Conservation (phyloP, 78 protist genomes). For the Acrasis kona region DNA sequence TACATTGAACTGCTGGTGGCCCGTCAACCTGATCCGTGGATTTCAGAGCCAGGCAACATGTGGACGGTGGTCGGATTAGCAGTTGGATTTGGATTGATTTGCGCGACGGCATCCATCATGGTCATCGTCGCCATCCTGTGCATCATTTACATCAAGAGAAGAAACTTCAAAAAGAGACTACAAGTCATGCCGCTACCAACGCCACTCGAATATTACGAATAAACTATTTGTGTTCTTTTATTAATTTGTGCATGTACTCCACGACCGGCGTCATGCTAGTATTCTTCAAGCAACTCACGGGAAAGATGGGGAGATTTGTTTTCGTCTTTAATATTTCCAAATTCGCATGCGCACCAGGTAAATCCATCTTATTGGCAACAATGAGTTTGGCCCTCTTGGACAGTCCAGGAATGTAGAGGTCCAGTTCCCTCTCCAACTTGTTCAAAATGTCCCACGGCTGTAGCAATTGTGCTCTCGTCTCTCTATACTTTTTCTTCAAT, state of each 20-base stretch:
- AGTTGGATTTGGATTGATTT: too few relatives aligned
- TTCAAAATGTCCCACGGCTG: constrained; percentile 8
- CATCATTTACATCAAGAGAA: too few relatives aligned
- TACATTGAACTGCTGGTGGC: too few relatives aligned
- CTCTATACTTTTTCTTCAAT: too few relatives aligned
- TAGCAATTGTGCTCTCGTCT: neutral
- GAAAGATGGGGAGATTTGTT: neutral
- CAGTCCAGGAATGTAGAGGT: constrained; percentile 4
- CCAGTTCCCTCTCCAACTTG: neutral
- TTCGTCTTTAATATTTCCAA: constrained; percentile 6
- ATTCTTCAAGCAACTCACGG: neutral
- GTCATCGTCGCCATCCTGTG: too few relatives aligned
- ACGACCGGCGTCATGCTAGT: neutral
- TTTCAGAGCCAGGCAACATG: too few relatives aligned
- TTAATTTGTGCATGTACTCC: neutral
- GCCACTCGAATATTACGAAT: too few relatives aligned
- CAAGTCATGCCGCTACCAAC: too few relatives aligned
- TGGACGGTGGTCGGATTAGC: too few relatives aligned
- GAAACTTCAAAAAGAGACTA: too few relatives aligned
- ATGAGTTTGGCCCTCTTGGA: neutral
- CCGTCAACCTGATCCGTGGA: too few relatives aligned
- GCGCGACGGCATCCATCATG: too few relatives aligned
- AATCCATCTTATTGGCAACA: constrained; percentile 21
- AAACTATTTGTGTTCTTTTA: neutral
- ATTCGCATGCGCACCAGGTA: constrained; percentile 3